A percentile compares a stretch with the other conserved stretches of the same genome.
Conservation (phyloP, 768 basidiomycete species). For the Chalciporus sphaerocephalus region DNA sequence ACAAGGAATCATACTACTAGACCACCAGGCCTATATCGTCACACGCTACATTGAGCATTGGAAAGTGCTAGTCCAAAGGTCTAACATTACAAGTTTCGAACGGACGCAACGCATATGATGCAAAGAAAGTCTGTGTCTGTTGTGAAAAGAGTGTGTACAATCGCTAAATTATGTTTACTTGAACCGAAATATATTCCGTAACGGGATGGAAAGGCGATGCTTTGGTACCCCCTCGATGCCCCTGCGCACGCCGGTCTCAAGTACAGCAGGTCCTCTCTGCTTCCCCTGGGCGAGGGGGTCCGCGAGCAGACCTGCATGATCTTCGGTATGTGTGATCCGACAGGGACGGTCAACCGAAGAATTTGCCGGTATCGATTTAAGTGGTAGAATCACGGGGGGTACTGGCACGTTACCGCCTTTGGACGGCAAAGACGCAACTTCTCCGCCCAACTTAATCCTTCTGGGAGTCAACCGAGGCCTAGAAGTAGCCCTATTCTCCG, state of each 20-base stretch:
- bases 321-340: slow-evolving; percentile 13
- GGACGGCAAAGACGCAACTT: neutral
- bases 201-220: slow-evolving; percentile 24
- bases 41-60: neutral
- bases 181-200: slow-evolving; percentile 32
- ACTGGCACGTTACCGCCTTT: slow-evolving; percentile 1
- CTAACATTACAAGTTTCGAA: too few relatives aligned
- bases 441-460: slow-evolving; percentile 10
- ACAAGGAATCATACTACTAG: slow-evolving; percentile 55
- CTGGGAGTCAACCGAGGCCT: slow-evolving; percentile 14
- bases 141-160: slow-evolving; percentile 7
- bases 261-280: slow-evolving; percentile 9
- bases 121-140: slow-evolving; percentile 5
- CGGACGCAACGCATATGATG: too few relatives aligned
- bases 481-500: slow-evolving; percentile 13
- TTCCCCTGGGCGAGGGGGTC: slow-evolving; percentile 9
- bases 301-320: slow-evolving; percentile 4
- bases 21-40: slow-evolving; percentile 40
- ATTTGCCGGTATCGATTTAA: slow-evolving; percentile 4
- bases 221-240: slow-evolving; percentile 26
- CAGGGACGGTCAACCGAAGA: slow-evolving; percentile 14
- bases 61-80: neutral
- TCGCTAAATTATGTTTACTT: slow-evolving; percentile 12
- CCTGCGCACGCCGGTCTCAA: slow-evolving; percentile 19
- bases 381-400: neutral